Evolutionary conservation across 371 early-diverging fungal species (phyloP), one percentile per base, ranked within the genome.

Genomic region (Mortierella sp.): DNA sequence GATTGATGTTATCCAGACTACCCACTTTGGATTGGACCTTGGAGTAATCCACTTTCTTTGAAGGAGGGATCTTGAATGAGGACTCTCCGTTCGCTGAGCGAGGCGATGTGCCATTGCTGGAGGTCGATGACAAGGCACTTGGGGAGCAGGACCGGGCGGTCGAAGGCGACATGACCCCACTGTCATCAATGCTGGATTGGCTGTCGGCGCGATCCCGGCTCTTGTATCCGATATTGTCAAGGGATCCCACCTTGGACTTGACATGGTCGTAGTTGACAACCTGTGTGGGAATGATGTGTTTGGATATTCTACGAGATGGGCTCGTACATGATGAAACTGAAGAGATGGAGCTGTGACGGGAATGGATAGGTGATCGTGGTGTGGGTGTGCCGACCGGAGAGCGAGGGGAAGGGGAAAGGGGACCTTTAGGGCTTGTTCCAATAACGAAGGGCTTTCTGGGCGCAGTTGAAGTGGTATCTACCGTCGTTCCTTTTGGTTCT

Each of bases 201-300:
- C 72, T 72, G 8, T 50, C 26, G 4, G 72, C 50, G 8, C 73
- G 63, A 24, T 24, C 64, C 9, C 67, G 62, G 24, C 47, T 28
- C 34, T 23, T 49, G 38, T 64, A 76, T 6, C 26, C 26, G 28
- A 76, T 50, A 31, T 76, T 76, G 46, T 69, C 70, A 14, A 76
- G 45, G 18, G 70, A 69, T 1, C 66, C 63, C n/a, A 76, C 76
- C 31, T 76, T 76, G 53, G 69, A 57, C 47, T 59, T 60, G 10
- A 76, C 66, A 55, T 69, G 64, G 21, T 58, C 69, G 19, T 58
- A 69, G 9, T 52, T 18, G 3, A 21, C 39, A 38, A 61, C 64
- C 46, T 74, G 74, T 6, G 74, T 74, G 13, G 74, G 74, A 48
- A 74, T 61, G 23, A 74, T 74, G 42, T 74, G 68, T 50, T 67